Evolutionary conservation across 2,329 filamentous ascomycete genomes (phyloP).

Genomic region (Lasiodiplodia sp.): DNA sequence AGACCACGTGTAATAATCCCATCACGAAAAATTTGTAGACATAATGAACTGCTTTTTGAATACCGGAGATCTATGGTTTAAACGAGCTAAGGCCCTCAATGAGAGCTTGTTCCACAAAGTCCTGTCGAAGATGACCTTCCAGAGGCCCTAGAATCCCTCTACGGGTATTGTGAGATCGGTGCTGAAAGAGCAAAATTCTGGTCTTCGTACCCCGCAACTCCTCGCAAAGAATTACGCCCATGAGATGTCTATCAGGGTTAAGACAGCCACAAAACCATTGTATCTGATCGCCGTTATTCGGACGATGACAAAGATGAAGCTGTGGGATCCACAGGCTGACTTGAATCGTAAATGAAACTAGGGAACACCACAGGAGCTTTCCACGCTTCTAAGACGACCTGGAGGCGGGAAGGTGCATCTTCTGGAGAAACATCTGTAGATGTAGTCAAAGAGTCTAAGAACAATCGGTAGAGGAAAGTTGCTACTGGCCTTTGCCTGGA

Average conservation of each 20-base stretch:
- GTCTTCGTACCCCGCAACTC: neutral
- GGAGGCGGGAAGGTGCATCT: neutral
- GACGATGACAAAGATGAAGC: neutral
- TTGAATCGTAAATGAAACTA: neutral
- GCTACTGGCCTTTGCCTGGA: conserved; percentile 23
- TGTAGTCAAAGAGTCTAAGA: conserved; percentile 17
- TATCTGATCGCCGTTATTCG: neutral
- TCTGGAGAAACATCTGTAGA: conserved; percentile 2
- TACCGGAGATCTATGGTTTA: neutral
- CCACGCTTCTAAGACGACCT: conserved; percentile 11
- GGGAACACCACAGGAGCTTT: conserved; percentile 9
- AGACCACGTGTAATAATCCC: too few relatives aligned
- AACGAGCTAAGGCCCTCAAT: neutral
- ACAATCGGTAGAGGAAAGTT: neutral
- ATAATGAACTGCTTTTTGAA: neutral
- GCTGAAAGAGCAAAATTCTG: neutral
- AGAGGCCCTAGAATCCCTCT: neutral
- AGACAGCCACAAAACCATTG: neutral
- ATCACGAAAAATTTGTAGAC: neutral
- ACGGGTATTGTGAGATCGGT: neutral
- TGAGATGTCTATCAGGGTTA: neutral
- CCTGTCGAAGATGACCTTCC: neutral
- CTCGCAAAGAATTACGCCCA: neutral
- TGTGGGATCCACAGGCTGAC: neutral
- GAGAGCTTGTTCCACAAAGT: neutral